Evolutionary conservation across 345 rosid species (phyloP), one percentile per base, ranked within the genome.

Genomic region (Lumnitzera littorea): DNA sequence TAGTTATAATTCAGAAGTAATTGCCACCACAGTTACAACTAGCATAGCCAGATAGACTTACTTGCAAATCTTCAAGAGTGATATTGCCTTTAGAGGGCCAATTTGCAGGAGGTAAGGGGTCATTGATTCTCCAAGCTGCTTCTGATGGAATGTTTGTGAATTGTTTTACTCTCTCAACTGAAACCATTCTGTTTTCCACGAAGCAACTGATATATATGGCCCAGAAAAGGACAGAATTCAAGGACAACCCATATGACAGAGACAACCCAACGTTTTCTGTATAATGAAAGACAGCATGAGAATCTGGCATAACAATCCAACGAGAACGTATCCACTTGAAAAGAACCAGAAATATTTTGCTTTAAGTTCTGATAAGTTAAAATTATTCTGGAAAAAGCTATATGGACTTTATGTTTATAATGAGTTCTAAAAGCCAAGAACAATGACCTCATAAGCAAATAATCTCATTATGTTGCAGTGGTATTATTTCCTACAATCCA

Each of bases 91-190:
- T 69, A 46, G 70, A 58, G 7, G 99, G 97, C 99, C 99, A 94
- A 56, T 74, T 83, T 1, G 78, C 65, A 71, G 96, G 90, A 16
- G 89, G 95, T 29, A 62, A 69, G 51, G 70, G 79, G 31, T 84
- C 90, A 74, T 74, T 62, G 17, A 67, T 77, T 64, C 76, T 72
- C 99, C 99, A 94, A 24, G 68, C 79, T 13, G 97, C 84, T 69
- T 94, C 99, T 1, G 96, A 76, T 13, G 76, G 78, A 55, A 94
- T 87, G 52, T 67, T 78, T n/a, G 96, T 79, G 59, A 89, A 94
- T 70, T 94, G 99, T 70, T 86, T 89, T 41, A 94, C 71, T 77
- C 99, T 89, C 79, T 94, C 99, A 2, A 89, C 89, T 0, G 97
- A 87, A 48, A 94, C 91, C 97, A 94, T 89, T 68, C 79, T 73